Evolutionary conservation across 129 eudicot genomes (phyloP).

Genomic region (Artemisia annua): DNA sequence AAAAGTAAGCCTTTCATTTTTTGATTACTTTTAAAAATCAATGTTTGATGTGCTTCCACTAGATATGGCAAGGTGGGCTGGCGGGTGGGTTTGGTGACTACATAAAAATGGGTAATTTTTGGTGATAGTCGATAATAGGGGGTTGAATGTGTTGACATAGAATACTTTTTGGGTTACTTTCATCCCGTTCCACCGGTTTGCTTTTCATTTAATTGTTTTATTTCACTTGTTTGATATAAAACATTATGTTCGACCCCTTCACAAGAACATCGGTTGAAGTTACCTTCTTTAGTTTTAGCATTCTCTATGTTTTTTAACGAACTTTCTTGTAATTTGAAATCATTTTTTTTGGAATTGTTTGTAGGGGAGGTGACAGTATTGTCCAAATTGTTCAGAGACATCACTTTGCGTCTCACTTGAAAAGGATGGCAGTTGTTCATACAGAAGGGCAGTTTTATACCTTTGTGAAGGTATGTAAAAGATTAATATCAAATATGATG

Average conservation of each 20-base stretch:
- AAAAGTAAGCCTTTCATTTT: slow-evolving; percentile 54
- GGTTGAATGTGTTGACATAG: too few species aligned
- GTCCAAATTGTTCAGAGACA: slow-evolving; percentile 95
- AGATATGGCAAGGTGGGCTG: too few species aligned
- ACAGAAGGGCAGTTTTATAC: slow-evolving; percentile 79
- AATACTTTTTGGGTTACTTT: too few species aligned
- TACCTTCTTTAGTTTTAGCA: background rate
- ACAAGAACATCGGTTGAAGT: background rate
- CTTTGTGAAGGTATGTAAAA: slow-evolving; percentile 75
- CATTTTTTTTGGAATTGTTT: slow-evolving; percentile 19
- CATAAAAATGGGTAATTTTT: too few species aligned
- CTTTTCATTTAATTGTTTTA: too few species aligned
- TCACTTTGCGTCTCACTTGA: slow-evolving; percentile 92
- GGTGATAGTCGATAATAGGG: too few species aligned
- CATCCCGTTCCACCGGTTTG: too few species aligned
- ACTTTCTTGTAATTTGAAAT: slow-evolving; percentile 2
- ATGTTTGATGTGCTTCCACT: background rate
- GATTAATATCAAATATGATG: background rate
- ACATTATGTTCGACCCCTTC: too few species aligned
- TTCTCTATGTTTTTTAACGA: background rate
- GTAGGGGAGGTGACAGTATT: slow-evolving; percentile 72
- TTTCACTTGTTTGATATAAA: too few species aligned
- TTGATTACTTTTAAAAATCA: background rate
- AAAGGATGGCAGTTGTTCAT: slow-evolving; percentile 98
- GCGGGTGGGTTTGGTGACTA: too few species aligned